These are phyloP conservation scores for Cynanchum wilfordii DNA, from an alignment of 257 asterid genomes.

Conservation along the genomic window DNA sequence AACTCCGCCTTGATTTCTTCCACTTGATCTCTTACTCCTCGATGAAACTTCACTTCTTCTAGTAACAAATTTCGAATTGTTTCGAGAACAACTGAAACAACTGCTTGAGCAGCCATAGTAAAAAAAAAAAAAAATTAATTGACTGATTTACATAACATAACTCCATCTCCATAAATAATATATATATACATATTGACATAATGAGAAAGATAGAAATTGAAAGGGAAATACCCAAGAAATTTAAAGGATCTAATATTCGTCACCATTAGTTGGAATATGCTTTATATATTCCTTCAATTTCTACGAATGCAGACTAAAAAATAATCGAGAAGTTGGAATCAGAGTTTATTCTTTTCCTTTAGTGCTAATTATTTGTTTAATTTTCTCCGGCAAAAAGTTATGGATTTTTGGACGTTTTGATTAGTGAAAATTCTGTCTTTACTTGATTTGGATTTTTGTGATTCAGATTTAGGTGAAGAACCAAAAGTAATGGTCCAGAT, in stretches of 20 bases:
- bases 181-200: too few relatives aligned
- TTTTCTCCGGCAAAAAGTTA: background rate
- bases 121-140: too few relatives aligned
- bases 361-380: background rate
- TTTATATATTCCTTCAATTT: background rate
- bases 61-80: slow-evolving; percentile 14
- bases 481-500: too few relatives aligned
- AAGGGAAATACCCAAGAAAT: background rate
- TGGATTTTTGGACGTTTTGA: background rate
- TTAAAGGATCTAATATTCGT: background rate
- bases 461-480: too few relatives aligned
- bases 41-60: slow-evolving; percentile 22
- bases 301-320: background rate
- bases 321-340: background rate
- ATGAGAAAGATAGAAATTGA: background rate
- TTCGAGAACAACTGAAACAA: slow-evolving; percentile 5
- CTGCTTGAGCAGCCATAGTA: background rate
- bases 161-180: background rate
- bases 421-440: background rate
- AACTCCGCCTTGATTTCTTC: slow-evolving; percentile 28
- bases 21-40: slow-evolving; percentile 26
- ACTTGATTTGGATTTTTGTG: too few relatives aligned
- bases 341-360: background rate
- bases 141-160: too few relatives aligned
- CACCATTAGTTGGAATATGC: background rate